A percentile compares a stretch with the other conserved stretches of the same genome.
Evolutionary conservation across 768 basidiomycete species (phyloP).

Genomic region (Lyophyllum atratum): DNA sequence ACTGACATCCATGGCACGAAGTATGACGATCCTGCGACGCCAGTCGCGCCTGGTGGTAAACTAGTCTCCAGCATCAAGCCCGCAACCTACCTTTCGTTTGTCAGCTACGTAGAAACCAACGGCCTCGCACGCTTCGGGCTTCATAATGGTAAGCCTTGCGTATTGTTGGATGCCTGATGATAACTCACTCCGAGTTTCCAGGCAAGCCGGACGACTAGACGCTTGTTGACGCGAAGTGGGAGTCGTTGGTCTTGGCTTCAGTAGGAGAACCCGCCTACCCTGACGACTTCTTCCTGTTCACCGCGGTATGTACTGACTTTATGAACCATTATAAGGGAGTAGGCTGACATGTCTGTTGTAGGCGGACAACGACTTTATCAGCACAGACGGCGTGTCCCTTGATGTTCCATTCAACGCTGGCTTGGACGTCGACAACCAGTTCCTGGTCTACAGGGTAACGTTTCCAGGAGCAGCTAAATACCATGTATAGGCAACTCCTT

Average conservation of each 20-base stretch:
- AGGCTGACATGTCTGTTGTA: constrained; percentile 16
- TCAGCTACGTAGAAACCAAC: constrained; percentile 51
- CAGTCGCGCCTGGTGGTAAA: constrained; percentile 51
- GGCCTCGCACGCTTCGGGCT: constrained; percentile 64
- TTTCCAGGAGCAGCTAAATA: constrained; percentile 38
- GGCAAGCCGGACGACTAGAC: constrained; percentile 50
- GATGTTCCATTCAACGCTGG: constrained; percentile 56
- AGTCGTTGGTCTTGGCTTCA: constrained; percentile 61
- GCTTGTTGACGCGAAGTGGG: constrained; percentile 70
- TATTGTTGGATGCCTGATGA: not conserved
- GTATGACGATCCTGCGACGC: constrained; percentile 54
- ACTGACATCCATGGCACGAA: constrained; percentile 61
- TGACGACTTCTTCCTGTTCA: constrained; percentile 70
- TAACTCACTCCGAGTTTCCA: constrained; percentile 19
- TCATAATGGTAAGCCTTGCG: constrained; percentile 45
- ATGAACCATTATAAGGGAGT: not conserved
- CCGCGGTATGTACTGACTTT: constrained; percentile 42
- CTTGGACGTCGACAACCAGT: constrained; percentile 60
- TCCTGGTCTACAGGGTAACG: constrained; percentile 63
- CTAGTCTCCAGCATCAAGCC: constrained; percentile 49
- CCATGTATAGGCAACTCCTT: not conserved
- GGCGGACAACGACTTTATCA: constrained; percentile 69
- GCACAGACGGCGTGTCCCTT: constrained; percentile 49
- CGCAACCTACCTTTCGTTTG: constrained; percentile 57
- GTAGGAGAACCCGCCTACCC: constrained; percentile 51